Conservation (phyloP, 1,284 basidiomycete genomes). For the Meira miltonrushii region DNA sequence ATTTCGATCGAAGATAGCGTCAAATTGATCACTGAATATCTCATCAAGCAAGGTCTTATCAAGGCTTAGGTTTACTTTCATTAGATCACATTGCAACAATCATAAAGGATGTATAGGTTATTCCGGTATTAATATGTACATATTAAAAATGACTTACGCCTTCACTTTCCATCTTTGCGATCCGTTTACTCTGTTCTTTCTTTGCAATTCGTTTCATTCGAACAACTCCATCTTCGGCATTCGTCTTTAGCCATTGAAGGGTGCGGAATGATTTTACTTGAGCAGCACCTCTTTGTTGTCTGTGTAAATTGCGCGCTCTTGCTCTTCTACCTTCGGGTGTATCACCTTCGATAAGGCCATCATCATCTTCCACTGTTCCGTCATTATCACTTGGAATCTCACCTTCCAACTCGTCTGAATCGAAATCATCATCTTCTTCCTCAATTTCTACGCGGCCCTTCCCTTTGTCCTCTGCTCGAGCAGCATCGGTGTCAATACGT, state of each 20-base stretch:
- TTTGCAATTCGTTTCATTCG: constrained; percentile 11
- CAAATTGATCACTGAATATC: constrained; percentile 73
- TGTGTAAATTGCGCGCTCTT: constrained; percentile 21
- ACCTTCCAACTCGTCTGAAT: constrained; percentile 17
- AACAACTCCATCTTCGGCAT: constrained; percentile 27
- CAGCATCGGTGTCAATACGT: constrained; percentile 1
- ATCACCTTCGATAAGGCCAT: background rate
- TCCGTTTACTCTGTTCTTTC: constrained; percentile 23
- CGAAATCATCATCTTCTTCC: constrained; percentile 10
- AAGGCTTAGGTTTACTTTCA: background rate
- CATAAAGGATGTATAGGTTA: background rate
- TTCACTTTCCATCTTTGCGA: constrained; percentile 44
- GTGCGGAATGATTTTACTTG: constrained; percentile 44
- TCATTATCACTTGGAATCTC: constrained; percentile 12
- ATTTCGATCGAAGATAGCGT: constrained; percentile 75
- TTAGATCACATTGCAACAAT: background rate
- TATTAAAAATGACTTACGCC: constrained; percentile 42
- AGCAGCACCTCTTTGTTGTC: constrained; percentile 36
- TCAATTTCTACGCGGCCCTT: constrained; percentile 15
- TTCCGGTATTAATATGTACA: background rate
- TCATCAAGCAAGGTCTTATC: constrained; percentile 58
- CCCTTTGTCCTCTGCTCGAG: constrained; percentile 14
- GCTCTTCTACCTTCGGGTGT: background rate
- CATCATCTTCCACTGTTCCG: constrained; percentile 21
- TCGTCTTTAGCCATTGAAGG: constrained; percentile 39